Percentiles rank a stretch among this genome's conserved stretches.
phyloP scores from a whole-genome alignment of 768 basidiomycete genomes.

The Serendipita sp. region DNA sequence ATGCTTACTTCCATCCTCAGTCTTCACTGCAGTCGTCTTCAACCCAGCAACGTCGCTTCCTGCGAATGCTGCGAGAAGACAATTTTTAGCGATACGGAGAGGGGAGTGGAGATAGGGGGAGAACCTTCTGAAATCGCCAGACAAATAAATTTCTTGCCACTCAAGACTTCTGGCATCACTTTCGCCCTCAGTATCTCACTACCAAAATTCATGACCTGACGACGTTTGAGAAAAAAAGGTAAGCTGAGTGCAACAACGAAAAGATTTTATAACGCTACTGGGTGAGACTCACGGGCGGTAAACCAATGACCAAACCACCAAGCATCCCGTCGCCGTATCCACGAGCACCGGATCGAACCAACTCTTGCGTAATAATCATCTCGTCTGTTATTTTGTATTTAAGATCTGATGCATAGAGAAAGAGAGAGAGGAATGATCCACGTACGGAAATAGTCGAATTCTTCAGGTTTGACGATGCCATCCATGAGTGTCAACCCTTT shows the following conservation, averaged over 20 bases:
- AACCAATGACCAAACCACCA: slow-evolving; percentile 64
- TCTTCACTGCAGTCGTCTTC: slow-evolving; percentile 65
- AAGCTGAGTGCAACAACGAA: no score
- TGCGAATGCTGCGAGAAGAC: slow-evolving; percentile 39
- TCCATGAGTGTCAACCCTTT: slow-evolving; percentile 61
- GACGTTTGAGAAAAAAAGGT: no score
- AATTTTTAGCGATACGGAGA: no score
- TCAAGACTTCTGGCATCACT: slow-evolving; percentile 44
- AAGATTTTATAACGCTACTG: no score
- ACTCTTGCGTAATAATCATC: slow-evolving; percentile 68
- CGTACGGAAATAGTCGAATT: slow-evolving; percentile 69
- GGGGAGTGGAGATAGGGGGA: no score
- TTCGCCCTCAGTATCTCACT: slow-evolving; percentile 52
- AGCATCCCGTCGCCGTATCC: slow-evolving; percentile 72
- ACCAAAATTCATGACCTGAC: slow-evolving; percentile 56
- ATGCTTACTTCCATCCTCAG: slow-evolving; percentile 44
- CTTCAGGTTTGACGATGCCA: slow-evolving; percentile 62
- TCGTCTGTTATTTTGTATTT: slow-evolving; percentile 17
- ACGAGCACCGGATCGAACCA: slow-evolving; percentile 48
- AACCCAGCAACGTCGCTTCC: slow-evolving; percentile 75
- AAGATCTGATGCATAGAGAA: no score
- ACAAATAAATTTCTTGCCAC: slow-evolving; percentile 70
- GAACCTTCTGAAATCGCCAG: slow-evolving; percentile 62
- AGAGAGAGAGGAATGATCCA: neutral
- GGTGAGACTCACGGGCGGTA: slow-evolving; percentile 45